phyloP scores from a whole-genome alignment of 2,329 filamentous ascomycete genomes.

The Fusarium burgessii region DNA sequence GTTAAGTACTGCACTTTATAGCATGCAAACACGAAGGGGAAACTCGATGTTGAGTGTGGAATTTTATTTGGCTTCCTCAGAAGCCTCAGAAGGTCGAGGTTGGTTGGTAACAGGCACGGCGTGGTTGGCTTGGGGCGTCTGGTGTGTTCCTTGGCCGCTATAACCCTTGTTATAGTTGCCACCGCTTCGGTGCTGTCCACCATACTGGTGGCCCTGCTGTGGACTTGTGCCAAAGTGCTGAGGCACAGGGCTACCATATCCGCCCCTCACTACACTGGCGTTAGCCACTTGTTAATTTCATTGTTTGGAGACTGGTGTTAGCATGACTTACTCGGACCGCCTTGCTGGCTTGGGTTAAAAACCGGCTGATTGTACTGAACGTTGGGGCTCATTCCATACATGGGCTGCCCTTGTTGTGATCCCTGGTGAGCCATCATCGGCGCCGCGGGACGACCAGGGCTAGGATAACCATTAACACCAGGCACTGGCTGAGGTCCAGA shows the following conservation, averaged over 20 bases:
- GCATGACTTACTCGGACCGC: constrained; percentile 75
- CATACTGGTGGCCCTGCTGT: constrained; percentile 73
- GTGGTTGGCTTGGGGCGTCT: constrained; percentile 53
- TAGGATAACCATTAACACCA: constrained; percentile 84
- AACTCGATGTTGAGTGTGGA: constrained; percentile 23
- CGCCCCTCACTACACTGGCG: constrained; percentile 67
- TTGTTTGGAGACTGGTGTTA: constrained; percentile 10
- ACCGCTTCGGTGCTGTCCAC: constrained; percentile 66
- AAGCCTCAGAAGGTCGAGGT: constrained; percentile 52
- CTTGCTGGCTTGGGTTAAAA: constrained; percentile 75
- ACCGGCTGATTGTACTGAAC: constrained; percentile 81
- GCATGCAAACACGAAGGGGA: constrained; percentile 22
- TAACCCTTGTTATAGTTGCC: constrained; percentile 67
- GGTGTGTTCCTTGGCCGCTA: constrained; percentile 58
- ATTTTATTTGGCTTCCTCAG: constrained; percentile 60
- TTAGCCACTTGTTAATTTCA: constrained; percentile 51
- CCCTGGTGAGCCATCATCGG: constrained; percentile 96
- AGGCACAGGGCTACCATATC: constrained; percentile 68
- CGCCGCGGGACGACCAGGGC: constrained; percentile 81
- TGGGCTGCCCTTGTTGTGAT: constrained; percentile 88
- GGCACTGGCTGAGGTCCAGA: constrained; percentile 69
- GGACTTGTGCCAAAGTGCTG: constrained; percentile 76
- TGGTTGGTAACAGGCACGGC: constrained; percentile 51
- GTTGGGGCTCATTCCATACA: constrained; percentile 80
- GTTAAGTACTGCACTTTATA: constrained; percentile 42